Evolutionary conservation across 2,329 filamentous ascomycete genomes (phyloP), one percentile per base, ranked within the genome.

Genomic region (Curvularia lunata): DNA sequence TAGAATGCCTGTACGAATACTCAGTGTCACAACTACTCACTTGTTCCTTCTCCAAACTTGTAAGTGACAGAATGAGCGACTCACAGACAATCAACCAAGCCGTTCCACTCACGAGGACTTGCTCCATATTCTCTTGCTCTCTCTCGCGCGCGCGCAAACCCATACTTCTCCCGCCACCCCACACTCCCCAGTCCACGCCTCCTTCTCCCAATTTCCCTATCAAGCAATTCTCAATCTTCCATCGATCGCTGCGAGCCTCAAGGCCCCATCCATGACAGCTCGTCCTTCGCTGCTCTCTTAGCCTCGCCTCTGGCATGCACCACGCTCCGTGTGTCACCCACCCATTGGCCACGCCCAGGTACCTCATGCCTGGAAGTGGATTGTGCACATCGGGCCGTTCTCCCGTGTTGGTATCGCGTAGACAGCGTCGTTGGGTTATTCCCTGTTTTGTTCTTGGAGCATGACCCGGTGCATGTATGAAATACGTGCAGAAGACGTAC

Each of bases 261-360:
- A 65, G 56, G 61, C 61, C 58, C 62, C 43, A 65, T 65, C 63
- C 63, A 63, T 63, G 63, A 54, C 21, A 49, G 47, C 13, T 34
- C 21, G 23, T 38, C 18, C n/a, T 10, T 18, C 21, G 12, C 5
- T 47, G 43, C 18, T 21, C 47, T 27, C 47, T 38, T 49, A 38
- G 47, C 47, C 47, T 49, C 34, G 47, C 47, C 47, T 28, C 10
- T 49, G 9, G n/a, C 34, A 38, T 49, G 47, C 47, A 40, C 23
- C 34, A 28, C 23, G 23, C 47, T 38, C 47, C 16, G 32, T 38
- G 47, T 49, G 47, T 38, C 47, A 38, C 34, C 21, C 47, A 25
- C 8, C 34, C 23, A 49, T 49, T 49, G 47, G 47, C 47, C 47
- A 27, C 21, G 23, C 4, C 23, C 32, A 27, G 19, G 47, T 25